A percentile compares a stretch with the other conserved stretches of the same genome.
Conservation (phyloP, 2,329 filamentous ascomycete genomes). For the Coleophoma cylindrospora region DNA sequence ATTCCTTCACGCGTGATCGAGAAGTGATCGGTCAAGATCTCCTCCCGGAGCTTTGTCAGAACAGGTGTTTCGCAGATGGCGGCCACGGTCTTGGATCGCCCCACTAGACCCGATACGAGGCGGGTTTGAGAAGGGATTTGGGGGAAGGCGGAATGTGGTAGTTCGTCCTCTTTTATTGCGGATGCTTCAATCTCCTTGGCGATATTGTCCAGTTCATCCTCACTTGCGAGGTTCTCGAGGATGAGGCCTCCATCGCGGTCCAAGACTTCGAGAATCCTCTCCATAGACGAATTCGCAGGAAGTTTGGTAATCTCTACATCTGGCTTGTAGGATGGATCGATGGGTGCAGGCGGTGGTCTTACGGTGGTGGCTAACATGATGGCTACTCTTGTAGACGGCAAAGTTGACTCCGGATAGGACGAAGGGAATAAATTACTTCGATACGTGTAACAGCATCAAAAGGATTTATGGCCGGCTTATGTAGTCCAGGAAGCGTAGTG, state of each 20-base stretch:
- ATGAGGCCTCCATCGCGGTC: slow-evolving; percentile 29
- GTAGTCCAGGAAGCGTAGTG: too few relatives aligned
- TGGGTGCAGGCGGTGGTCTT: neutral
- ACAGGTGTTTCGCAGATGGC: slow-evolving; percentile 17
- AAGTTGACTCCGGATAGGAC: too few relatives aligned
- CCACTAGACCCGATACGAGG: slow-evolving; percentile 23
- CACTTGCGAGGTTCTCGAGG: slow-evolving; percentile 20
- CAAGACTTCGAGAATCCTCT: slow-evolving; percentile 24
- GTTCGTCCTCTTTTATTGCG: slow-evolving; percentile 3
- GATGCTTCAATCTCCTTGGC: slow-evolving; percentile 17
- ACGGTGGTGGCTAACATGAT: neutral
- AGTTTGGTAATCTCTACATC: slow-evolving; percentile 15
- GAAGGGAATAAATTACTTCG: too few relatives aligned
- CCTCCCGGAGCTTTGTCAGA: slow-evolving; percentile 17
- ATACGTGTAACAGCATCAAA: too few relatives aligned
- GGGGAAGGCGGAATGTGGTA: neutral
- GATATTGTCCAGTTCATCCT: slow-evolving; percentile 19
- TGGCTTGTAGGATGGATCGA: slow-evolving; percentile 9
- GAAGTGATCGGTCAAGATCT: slow-evolving; percentile 22
- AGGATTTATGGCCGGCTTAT: neutral
- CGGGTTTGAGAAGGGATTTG: slow-evolving; percentile 22
- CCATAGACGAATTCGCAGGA: slow-evolving; percentile 19
- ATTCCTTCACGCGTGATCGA: slow-evolving; percentile 16
- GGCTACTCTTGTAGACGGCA: too few relatives aligned
- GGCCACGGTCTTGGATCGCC: slow-evolving; percentile 24